phyloP scores from a whole-genome alignment of 257 asterid genomes.

The Salvia miltiorrhiza region DNA sequence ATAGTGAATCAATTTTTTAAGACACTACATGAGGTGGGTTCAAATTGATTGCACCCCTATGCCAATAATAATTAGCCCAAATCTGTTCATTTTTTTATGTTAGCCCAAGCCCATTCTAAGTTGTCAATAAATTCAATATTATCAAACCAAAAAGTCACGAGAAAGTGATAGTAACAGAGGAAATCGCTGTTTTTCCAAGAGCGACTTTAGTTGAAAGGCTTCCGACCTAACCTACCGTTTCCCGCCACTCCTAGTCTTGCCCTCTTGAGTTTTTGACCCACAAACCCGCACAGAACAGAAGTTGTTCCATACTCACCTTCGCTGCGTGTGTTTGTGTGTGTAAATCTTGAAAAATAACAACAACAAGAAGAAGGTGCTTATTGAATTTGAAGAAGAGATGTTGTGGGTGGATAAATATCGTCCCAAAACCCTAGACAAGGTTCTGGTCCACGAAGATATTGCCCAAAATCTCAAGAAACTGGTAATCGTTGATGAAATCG shows the following conservation, averaged over 20 bases:
- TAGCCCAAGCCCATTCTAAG: too few relatives aligned
- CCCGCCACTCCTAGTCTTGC: constrained; percentile 41
- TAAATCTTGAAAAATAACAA: background rate
- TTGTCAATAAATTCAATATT: too few relatives aligned
- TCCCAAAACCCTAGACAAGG: constrained; percentile 91
- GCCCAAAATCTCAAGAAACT: constrained; percentile 88
- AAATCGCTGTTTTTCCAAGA: background rate
- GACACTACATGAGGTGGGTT: too few relatives aligned
- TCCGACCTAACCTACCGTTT: constrained; percentile 24
- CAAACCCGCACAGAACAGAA: background rate
- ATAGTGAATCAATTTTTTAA: too few relatives aligned
- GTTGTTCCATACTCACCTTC: background rate
- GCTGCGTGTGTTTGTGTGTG: constrained; percentile 2
- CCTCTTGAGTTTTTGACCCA: background rate
- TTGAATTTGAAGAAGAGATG: constrained; percentile 37
- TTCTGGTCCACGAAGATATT: constrained; percentile 69
- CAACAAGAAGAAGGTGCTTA: background rate
- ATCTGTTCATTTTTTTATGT: too few relatives aligned
- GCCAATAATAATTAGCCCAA: too few relatives aligned
- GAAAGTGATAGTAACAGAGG: background rate
- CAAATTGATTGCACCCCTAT: too few relatives aligned
- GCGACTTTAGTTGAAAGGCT: constrained; percentile 13
- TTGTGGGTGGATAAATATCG: constrained; percentile 98
- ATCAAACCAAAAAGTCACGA: too few relatives aligned
- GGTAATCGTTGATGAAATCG: constrained; percentile 36